Conservation (phyloP, 768 basidiomycete genomes). For the Rhodotorula toruloides region DNA sequence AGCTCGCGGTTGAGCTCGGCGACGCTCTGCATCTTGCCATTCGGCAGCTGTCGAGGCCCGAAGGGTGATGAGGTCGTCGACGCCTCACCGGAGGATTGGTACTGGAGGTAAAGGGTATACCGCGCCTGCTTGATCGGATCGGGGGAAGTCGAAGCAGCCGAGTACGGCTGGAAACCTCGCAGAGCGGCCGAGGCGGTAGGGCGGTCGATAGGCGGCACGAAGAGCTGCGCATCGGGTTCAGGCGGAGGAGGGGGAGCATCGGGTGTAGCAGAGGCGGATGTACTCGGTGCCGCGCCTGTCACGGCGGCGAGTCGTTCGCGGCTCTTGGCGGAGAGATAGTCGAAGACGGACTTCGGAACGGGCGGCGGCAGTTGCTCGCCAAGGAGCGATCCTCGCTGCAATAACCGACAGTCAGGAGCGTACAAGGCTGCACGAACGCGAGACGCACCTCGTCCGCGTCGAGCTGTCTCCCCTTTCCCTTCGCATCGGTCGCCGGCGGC, state of each 20-base stretch:
- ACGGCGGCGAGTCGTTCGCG: constrained; percentile 64
- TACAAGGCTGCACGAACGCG: neutral
- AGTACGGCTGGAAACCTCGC: constrained; percentile 83
- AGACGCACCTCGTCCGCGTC: constrained; percentile 30
- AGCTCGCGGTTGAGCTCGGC: constrained; percentile 77
- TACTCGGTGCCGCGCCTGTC: neutral
- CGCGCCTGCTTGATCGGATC: constrained; percentile 76
- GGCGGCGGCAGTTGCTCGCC: constrained; percentile 68
- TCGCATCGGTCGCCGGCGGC: neutral
- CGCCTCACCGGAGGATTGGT: constrained; percentile 57
- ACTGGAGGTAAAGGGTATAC: constrained; percentile 73
- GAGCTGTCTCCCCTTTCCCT: constrained; percentile 37
- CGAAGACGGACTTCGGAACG: constrained; percentile 78
- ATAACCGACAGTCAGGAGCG: neutral
- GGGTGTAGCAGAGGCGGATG: neutral
- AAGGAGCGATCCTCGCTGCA: constrained; percentile 70
- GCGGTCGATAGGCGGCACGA: constrained; percentile 63
- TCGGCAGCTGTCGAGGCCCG: constrained; percentile 44
- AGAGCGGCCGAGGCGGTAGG: constrained; percentile 80
- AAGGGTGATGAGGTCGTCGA: constrained; percentile 51
- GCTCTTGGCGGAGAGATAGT: constrained; percentile 88
- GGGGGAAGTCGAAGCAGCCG: constrained; percentile 47
- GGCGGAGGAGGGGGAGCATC: constrained; percentile 44
- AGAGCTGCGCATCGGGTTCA: constrained; percentile 47
- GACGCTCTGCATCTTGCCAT: constrained; percentile 56